Percentiles rank a stretch among this genome's conserved stretches.
These are phyloP conservation scores for Ogataea chonburiensis DNA, from an alignment of 805 yeast species.

Conservation along the genomic window DNA sequence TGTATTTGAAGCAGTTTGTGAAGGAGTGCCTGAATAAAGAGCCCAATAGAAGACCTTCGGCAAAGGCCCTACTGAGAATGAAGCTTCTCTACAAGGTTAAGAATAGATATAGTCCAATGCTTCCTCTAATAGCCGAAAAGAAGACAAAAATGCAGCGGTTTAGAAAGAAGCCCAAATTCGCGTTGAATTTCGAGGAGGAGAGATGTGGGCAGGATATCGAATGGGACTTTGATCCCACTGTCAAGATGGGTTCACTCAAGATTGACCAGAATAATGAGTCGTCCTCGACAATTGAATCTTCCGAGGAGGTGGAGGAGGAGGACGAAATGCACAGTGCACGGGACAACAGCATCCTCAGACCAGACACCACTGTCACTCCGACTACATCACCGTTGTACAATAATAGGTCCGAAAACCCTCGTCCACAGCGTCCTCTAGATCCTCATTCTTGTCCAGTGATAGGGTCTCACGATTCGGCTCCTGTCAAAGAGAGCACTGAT, in stretches of 20 bases:
- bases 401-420: slow-evolving; percentile 15
- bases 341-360: slow-evolving; percentile 16
- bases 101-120: slow-evolving; percentile 27
- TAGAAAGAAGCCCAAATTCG: slow-evolving; percentile 40
- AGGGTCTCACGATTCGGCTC: slow-evolving; percentile 1
- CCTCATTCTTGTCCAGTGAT: slow-evolving; percentile 1
- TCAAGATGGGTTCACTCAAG: slow-evolving; percentile 7
- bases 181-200: slow-evolving; percentile 27
- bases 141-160: slow-evolving; percentile 35
- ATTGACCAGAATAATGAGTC: slow-evolving; percentile 1
- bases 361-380: slow-evolving; percentile 20
- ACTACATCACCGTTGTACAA: slow-evolving; percentile 20
- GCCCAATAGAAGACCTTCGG: slow-evolving; percentile 64
- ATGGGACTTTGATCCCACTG: slow-evolving; percentile 27
- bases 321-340: slow-evolving; percentile 17
- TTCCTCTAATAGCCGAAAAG: slow-evolving; percentile 35
- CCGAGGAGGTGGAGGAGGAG: slow-evolving; percentile 12
- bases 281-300: slow-evolving; percentile 2
- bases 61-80: slow-evolving; percentile 51
- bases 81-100: slow-evolving; percentile 46
- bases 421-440: slow-evolving; percentile 1
- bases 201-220: slow-evolving; percentile 27
- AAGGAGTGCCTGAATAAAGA: slow-evolving; percentile 63
- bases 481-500: slow-evolving; percentile 19
- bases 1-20: slow-evolving; percentile 53